Conservation (phyloP, 2,329 filamentous ascomycete genomes). For the Clonostachys solani region DNA sequence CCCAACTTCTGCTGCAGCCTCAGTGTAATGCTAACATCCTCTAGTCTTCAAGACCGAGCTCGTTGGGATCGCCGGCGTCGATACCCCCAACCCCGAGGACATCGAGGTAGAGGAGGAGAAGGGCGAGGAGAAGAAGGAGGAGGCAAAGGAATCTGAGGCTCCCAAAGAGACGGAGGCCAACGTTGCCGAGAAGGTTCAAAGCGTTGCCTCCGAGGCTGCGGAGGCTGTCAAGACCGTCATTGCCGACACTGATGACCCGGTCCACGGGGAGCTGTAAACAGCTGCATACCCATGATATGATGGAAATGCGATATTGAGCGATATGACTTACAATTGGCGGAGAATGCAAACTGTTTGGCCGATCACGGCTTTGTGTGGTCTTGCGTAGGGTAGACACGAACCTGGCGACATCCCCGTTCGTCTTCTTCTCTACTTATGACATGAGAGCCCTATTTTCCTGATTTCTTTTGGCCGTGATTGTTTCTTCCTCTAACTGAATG, state of each 20-base stretch:
- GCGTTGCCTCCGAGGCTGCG: constrained; percentile 39
- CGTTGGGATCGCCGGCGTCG: constrained; percentile 74
- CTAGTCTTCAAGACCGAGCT: constrained; percentile 89
- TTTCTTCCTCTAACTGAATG: too few species aligned
- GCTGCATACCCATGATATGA: too few species aligned
- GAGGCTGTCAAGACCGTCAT: constrained; percentile 47
- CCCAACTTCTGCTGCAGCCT: constrained; percentile 3
- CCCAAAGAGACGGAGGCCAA: constrained; percentile 17
- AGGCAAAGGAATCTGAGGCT: constrained; percentile 7
- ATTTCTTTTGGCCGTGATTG: too few species aligned
- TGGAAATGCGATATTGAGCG: too few species aligned
- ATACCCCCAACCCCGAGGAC: constrained; percentile 23
- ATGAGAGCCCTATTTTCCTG: too few species aligned
- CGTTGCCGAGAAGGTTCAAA: constrained; percentile 39
- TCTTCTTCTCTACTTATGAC: too few species aligned
- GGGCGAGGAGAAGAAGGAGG: constrained; percentile 12
- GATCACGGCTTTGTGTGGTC: too few species aligned
- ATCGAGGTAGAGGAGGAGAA: constrained; percentile 6
- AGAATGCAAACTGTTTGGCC: too few species aligned
- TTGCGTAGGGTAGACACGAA: too few species aligned
- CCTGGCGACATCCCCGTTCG: too few species aligned
- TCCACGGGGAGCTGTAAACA: constrained; percentile 54
- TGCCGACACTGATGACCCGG: constrained; percentile 52
- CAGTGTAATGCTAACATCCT: neutral
- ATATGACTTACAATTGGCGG: too few species aligned